A percentile compares a stretch with the other conserved stretches of the same genome.
phyloP scores from a whole-genome alignment of 495 filamentous ascomycete species.

The Delitschia confertaspora region DNA sequence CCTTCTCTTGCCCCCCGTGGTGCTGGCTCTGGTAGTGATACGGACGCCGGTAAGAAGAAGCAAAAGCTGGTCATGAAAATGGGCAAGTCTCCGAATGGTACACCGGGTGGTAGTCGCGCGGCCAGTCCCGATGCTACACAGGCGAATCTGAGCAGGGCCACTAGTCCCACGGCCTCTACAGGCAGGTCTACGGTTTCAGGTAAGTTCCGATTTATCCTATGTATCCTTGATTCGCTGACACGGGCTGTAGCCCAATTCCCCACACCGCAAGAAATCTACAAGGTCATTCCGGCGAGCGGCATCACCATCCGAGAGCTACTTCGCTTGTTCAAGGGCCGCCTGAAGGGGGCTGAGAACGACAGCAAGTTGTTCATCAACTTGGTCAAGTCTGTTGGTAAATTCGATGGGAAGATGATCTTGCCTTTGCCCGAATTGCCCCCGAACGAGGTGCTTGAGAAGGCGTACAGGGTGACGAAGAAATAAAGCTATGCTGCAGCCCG shows the following conservation, averaged over 20 bases:
- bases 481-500: no score
- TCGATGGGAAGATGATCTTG: slow-evolving; percentile 29
- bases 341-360: slow-evolving; percentile 37
- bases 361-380: slow-evolving; percentile 44
- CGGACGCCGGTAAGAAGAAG: slow-evolving; percentile 57
- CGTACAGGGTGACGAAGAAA: slow-evolving; percentile 5
- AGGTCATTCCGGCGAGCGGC: slow-evolving; percentile 57
- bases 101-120: slow-evolving; percentile 35
- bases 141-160: slow-evolving; percentile 42
- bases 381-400: slow-evolving; percentile 44
- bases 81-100: slow-evolving; percentile 34
- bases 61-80: slow-evolving; percentile 57
- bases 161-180: slow-evolving; percentile 29
- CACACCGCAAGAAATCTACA: slow-evolving; percentile 61
- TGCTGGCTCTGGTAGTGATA: slow-evolving; percentile 69
- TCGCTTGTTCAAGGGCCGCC: slow-evolving; percentile 50
- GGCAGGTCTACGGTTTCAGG: slow-evolving; percentile 38
- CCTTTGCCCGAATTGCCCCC: slow-evolving; percentile 16
- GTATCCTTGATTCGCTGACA: slow-evolving; percentile 6
- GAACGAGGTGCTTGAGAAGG: slow-evolving; percentile 6
- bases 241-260: slow-evolving; percentile 14
- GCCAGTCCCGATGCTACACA: slow-evolving; percentile 39
- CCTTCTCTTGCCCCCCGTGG: slow-evolving; percentile 40
- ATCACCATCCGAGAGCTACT: slow-evolving; percentile 56
- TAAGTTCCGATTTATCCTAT: slow-evolving; percentile 5